Evolutionary conservation across 2,329 filamentous ascomycete species (phyloP), one percentile per base, ranked within the genome.

Genomic region (Fusarium clavum): DNA sequence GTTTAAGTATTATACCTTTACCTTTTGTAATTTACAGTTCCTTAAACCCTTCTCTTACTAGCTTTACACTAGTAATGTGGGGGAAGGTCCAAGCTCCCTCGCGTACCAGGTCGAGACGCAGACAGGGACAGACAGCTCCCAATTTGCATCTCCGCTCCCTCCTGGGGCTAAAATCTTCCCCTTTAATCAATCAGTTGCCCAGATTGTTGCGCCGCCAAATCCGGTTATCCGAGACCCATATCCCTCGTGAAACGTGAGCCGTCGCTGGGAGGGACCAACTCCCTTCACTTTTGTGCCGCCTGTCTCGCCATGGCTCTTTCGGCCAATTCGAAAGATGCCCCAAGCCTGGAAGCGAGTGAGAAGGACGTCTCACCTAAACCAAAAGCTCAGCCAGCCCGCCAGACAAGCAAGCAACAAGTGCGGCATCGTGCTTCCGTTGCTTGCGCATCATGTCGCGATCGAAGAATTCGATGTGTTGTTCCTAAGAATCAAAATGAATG

Each of bases 381-480:
- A 13, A 77, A 77, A 20, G 73, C 67, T 24, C 62, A 64, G 9
- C 24, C 57, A 8, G 71, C 64, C 7, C 75, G 77, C 7, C 75
- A 75, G 22, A 69, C 75, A 24, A 76, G 25, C 45, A 82, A 81
- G 54, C 77, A 78, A 32, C 80, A 82, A 57, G 73, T 82, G 27
- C 79, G 82, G 16, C 82, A 83, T 65, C 78, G 86, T 60, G 86
- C 86, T 29, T 87, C 85, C 5, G 83, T 87, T 60, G 86, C 86
- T 12, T 88, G 86, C 75, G 84, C 83, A 5, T 84, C 85, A 7
- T 88, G 86, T 71, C 81, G 86, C 59, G 82, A 83, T 61, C 75
- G 81, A 41, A 77, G 79, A 60, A 79, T 80, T 56, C 77, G 86
- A 72, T 88, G 86, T 66, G 86, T 88, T 4, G 85, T 88, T 12